Conservation (phyloP, 768 basidiomycete genomes). For the Suillus occidentalis region DNA sequence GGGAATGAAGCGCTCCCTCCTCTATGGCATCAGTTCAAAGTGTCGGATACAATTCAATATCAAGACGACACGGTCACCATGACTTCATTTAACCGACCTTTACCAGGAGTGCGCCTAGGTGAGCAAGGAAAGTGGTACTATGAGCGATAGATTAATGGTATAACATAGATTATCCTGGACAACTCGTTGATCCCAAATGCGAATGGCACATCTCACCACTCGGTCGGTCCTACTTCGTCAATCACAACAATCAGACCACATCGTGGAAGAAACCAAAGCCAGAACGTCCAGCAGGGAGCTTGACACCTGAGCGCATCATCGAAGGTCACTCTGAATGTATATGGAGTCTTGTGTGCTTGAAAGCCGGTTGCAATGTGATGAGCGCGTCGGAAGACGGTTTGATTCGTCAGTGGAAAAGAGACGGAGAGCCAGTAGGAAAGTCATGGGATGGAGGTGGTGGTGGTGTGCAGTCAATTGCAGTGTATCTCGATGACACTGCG, state of each 20-base stretch:
- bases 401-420: background rate
- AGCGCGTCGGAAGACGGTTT: background rate
- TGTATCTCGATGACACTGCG: background rate
- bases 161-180: background rate
- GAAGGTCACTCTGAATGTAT: background rate
- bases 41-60: background rate
- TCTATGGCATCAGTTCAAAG: background rate
- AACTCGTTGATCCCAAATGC: background rate
- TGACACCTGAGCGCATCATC: background rate
- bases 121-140: no score
- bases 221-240: constrained; percentile 1
- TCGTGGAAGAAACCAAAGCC: background rate
- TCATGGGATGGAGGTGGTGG: background rate
- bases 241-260: background rate
- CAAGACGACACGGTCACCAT: background rate
- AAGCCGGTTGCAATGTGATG: background rate
- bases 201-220: constrained; percentile 3
- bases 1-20: background rate
- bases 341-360: background rate
- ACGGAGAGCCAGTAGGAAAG: background rate
- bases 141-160: background rate
- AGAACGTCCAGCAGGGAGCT: background rate
- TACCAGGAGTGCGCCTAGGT: background rate
- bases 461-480: background rate
- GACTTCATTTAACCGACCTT: background rate